A percentile compares a stretch with the other conserved stretches of the same genome.
phyloP scores from a whole-genome alignment of 495 filamentous ascomycete genomes.

The Neurospora sp. region DNA sequence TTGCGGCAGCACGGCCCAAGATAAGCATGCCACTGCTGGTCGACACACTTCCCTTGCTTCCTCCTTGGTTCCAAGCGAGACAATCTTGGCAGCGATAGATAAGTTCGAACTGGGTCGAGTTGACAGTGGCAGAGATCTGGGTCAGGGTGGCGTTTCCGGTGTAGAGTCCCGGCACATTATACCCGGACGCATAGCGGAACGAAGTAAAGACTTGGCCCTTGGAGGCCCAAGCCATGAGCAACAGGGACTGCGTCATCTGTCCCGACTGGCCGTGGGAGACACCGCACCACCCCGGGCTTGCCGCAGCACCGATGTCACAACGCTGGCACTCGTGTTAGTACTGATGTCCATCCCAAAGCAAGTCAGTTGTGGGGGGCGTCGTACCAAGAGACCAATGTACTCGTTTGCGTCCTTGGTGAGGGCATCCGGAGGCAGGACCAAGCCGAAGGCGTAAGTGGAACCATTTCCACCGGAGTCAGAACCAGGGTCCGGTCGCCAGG shows the following conservation, averaged over 20 bases:
- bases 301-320: slow-evolving; percentile 14
- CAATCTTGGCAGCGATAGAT: slow-evolving; percentile 57
- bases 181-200: slow-evolving; percentile 48
- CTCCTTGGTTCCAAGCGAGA: slow-evolving; percentile 39
- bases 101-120: slow-evolving; percentile 42
- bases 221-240: slow-evolving; percentile 48
- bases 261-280: slow-evolving; percentile 40
- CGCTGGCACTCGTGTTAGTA: slow-evolving; percentile 8
- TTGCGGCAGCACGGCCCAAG: slow-evolving; percentile 20
- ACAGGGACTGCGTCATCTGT: slow-evolving; percentile 47
- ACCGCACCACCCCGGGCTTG: slow-evolving; percentile 43
- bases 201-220: slow-evolving; percentile 41
- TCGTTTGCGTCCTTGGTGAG: slow-evolving; percentile 42
- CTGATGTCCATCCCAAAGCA: background rate
- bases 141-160: slow-evolving; percentile 47
- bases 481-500: slow-evolving; percentile 19
- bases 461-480: slow-evolving; percentile 10
- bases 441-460: slow-evolving; percentile 38
- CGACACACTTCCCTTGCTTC: slow-evolving; percentile 11
- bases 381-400: slow-evolving; percentile 48
- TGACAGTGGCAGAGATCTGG: slow-evolving; percentile 47
- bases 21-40: slow-evolving; percentile 15
- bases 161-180: slow-evolving; percentile 46
- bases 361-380: slow-evolving; percentile 5
- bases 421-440: slow-evolving; percentile 44